Base-by-base conservation (phyloP, 1,139 yeast species). In the Zygosaccharomyces pseudobailii region DNA sequence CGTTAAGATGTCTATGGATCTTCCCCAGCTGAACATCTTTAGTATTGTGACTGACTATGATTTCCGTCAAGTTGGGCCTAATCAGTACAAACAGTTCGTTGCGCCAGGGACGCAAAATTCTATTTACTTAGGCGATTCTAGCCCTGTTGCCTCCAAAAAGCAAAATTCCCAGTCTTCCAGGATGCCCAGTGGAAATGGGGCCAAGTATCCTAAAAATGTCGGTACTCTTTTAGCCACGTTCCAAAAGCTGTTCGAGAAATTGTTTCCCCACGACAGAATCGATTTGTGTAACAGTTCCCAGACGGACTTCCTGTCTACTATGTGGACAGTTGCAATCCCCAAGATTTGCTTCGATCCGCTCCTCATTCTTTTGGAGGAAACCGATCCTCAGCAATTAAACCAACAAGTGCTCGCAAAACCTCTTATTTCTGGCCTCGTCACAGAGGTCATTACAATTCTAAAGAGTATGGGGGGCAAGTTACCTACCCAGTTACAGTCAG, bases 241-340 rank as follows among this genome's bases (percentile, higher is more conserved):
- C 40, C 60, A 60, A 39, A 55, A 59, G 34, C 42, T 65, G 40
- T 62, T 65, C 33, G 43, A 54, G 43, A 63, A 63, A 45, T 41
- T 63, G 40, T 62, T 63, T 43, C 65, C 67, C 5, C 45, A 54
- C 71, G 66, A 75, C 79, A 34, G 67, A 68, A 49, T 53, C 42
- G 51, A 65, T 36, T 47, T 56, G 20, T 61, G 66, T 44, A 54
- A 60, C 40, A 50, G 55, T 27, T 75, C 77, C 28, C 75, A 80
- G 8, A 69, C 74, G 45, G 88, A 84, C 55, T 84, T 84, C 59
- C 71, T 80, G 67, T 79, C 82, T 8, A 81, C 79, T 56, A 95
- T 88, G 66, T 88, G 96, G 96, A 82, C 83, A 61, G 73, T 86
- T 49, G 90, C 94, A 0, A 74, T 88, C 50, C 88, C 95, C 4